A percentile compares a stretch with the other conserved stretches of the same genome.
These are phyloP conservation scores for Skeletonema marinoi DNA, from an alignment of 108 stramenopile genomes.

Conservation along the genomic window DNA sequence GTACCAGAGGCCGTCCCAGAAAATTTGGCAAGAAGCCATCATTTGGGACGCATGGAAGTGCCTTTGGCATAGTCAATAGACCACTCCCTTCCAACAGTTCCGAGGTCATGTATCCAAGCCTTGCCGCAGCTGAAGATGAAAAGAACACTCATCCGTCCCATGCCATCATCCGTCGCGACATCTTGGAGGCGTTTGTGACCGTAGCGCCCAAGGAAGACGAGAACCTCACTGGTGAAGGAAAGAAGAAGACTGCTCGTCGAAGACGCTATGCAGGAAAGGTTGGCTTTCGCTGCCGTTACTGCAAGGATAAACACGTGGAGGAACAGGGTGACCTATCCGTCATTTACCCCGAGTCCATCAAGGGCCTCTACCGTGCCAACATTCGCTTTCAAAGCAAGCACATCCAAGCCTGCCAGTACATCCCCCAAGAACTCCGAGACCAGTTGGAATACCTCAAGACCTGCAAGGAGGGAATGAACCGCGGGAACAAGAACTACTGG, in stretches of 20 bases:
- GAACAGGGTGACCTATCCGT: slow-evolving; percentile 7
- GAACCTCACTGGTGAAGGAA: background rate
- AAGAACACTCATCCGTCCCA: background rate
- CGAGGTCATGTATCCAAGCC: background rate
- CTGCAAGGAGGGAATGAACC: slow-evolving; percentile 2
- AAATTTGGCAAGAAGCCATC: background rate
- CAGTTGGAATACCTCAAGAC: slow-evolving; percentile 9
- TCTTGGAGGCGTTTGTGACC: slow-evolving; percentile 14
- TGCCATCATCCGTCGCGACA: slow-evolving; percentile 12
- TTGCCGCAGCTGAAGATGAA: background rate
- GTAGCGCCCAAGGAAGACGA: background rate
- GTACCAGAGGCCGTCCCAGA: background rate
- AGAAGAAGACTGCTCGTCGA: slow-evolving; percentile 11
- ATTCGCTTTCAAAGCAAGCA: slow-evolving; percentile 24
- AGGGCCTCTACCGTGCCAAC: slow-evolving; percentile 23
- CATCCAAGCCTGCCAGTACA: slow-evolving; percentile 6
- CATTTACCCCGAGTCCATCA: slow-evolving; percentile 17
- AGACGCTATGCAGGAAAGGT: slow-evolving; percentile 15
- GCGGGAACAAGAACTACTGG: slow-evolving; percentile 16
- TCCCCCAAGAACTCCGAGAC: slow-evolving; percentile 5
- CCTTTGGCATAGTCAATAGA: background rate
- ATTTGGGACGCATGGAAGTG: background rate
- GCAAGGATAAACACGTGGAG: slow-evolving; percentile 2
- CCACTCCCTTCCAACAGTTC: background rate
- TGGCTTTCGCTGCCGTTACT: slow-evolving; percentile 25